Evolutionary conservation across 108 stramenopile genomes (phyloP).

Genomic region (Chaetoceros tenuissimus): DNA sequence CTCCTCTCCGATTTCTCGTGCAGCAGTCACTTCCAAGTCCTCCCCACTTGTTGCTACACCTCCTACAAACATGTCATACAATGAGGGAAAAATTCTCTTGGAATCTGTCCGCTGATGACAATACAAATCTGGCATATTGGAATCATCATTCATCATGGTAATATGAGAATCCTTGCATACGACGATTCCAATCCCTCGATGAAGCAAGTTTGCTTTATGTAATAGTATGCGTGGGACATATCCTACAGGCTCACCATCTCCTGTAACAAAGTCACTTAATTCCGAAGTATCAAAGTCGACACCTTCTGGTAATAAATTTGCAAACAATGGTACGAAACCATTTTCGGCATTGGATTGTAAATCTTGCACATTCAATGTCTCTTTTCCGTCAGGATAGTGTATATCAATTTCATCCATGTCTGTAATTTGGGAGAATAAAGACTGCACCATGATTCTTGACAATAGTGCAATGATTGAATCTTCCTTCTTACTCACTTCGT

Average conservation of each 20-base stretch:
- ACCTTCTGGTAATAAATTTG: not conserved
- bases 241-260: conserved; percentile 15
- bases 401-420: too few relatives aligned
- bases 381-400: too few relatives aligned
- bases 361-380: not conserved
- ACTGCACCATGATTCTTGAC: too few relatives aligned
- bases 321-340: not conserved
- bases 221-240: conserved; percentile 44
- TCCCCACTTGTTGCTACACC: conserved; percentile 54
- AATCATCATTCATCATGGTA: not conserved
- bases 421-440: too few relatives aligned
- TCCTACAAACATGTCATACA: conserved; percentile 86
- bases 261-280: conserved; percentile 26
- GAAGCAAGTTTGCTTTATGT: conserved; percentile 59
- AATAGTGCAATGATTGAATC: too few relatives aligned
- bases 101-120: conserved; percentile 53
- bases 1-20: conserved; percentile 71
- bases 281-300: conserved; percentile 1
- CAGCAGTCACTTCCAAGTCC: conserved; percentile 40
- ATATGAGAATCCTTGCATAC: conserved; percentile 40
- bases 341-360: not conserved
- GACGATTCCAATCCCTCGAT: conserved; percentile 67
- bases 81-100: conserved; percentile 68
- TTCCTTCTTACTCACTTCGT: too few relatives aligned
- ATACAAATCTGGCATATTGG: conserved; percentile 32